Evolutionary conservation across 148 eudicot species (phyloP).

Genomic region (Tetragonia tetragonoides): DNA sequence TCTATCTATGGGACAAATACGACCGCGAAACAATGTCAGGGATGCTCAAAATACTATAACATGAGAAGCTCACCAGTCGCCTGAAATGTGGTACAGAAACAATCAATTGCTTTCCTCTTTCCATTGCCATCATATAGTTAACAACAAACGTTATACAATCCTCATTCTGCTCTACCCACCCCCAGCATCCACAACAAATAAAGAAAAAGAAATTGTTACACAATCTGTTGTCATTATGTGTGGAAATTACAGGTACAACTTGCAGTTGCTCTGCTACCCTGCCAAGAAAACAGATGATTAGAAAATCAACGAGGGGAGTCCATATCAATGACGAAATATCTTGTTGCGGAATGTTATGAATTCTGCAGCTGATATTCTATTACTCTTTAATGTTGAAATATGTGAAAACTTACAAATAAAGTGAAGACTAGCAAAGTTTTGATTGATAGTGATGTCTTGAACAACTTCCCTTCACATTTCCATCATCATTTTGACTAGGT

Average conservation of each 20-base stretch:
- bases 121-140: not conserved
- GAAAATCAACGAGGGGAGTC: not conserved
- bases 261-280: not conserved
- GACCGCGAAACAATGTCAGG: too few relatives aligned
- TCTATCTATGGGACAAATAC: too few relatives aligned
- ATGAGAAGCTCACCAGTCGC: not conserved
- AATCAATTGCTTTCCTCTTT: not conserved
- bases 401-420: too few relatives aligned
- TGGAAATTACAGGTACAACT: not conserved
- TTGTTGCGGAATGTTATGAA: not conserved
- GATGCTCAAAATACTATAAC: too few relatives aligned
- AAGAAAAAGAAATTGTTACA: not conserved
- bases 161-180: not conserved
- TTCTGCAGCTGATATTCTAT: too few relatives aligned
- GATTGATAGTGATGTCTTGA: too few relatives aligned
- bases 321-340: not conserved
- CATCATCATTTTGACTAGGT: not conserved
- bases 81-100: not conserved
- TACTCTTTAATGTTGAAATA: too few relatives aligned
- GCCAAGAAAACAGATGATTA: not conserved
- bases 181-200: not conserved
- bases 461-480: too few relatives aligned
- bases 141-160: not conserved
- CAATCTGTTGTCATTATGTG: not conserved
- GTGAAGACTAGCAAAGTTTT: too few relatives aligned